Base-by-base conservation (phyloP, 305 asterid genomes). In the Solanum hybrid region DNA sequence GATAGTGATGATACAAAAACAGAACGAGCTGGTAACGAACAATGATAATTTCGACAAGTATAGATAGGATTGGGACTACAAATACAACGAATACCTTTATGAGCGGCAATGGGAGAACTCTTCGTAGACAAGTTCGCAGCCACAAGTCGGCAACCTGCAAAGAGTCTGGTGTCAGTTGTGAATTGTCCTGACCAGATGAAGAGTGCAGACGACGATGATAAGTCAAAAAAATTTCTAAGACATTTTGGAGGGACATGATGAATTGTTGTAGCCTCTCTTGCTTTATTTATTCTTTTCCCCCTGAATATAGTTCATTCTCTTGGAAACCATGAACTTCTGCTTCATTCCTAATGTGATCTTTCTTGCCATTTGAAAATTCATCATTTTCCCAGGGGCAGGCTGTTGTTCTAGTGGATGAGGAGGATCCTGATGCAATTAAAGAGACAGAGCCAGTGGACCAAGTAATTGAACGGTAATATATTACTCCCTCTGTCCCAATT, bases 401-500 rank as follows among this genome's bases (percentile, higher is more conserved):
- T 90, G 95, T 94, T 93, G 98, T 97, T 89, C 91, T 97, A 81
- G 92, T 94, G 66, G 99, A 96, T 89, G 98, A 94, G 93, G 99
- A 94, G 91, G 98, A 97, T 85, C 92, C 86, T 82, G 98, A 94
- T 91, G 91, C 79, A 24, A 19, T 31, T 85, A 32, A 94, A 92
- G 77, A 85, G 40, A 79, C 73, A 86, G 87, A 88, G 40, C 91
- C 87, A 89, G 91, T 76, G 82, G 94, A 93, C 88, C 88, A 78
- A 91, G 90, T 89, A 86, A 91, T 90, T 89, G 92, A 85, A 93
- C 86, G 98, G 99, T 96, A 90, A 71, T 73, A 60, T 19, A 64
- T 85, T 73, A 40, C 45, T 40, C 45, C 45, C 14, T 40, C 45
- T 40, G 45, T 40, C 45, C 45, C 45, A 40, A 40, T 40, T 38